Conservation (phyloP, 1,284 basidiomycete species). For the Rhodotorula mucilaginosa region DNA sequence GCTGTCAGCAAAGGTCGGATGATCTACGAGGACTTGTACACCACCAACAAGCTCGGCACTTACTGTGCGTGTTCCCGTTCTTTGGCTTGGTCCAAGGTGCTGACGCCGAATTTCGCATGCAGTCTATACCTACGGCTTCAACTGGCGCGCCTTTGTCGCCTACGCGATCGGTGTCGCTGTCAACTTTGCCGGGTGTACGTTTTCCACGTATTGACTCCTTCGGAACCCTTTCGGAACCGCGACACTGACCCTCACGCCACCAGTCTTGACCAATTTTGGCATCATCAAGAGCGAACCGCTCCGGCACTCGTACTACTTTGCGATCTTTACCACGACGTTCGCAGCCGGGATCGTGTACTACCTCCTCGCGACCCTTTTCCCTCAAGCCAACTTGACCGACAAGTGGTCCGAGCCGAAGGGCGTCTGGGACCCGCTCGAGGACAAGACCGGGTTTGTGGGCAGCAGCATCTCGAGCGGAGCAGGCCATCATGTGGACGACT, state of each 20-base stretch:
- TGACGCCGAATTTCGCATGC: not conserved
- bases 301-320: slow-evolving; percentile 34
- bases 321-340: slow-evolving; percentile 45
- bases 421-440: slow-evolving; percentile 16
- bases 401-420: slow-evolving; percentile 23
- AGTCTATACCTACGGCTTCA: slow-evolving; percentile 29
- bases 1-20: slow-evolving; percentile 16
- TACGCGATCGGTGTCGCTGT: slow-evolving; percentile 26
- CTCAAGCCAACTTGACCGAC: slow-evolving; percentile 39
- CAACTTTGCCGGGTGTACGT: slow-evolving; percentile 20
- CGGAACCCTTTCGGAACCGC: not conserved
- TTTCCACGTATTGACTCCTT: not conserved
- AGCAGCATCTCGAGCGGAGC: not conserved
- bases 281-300: slow-evolving; percentile 7
- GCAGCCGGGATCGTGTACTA: slow-evolving; percentile 44
- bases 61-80: slow-evolving; percentile 13
- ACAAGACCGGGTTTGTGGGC: not conserved
- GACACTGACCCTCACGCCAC: not conserved
- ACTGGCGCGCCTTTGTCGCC: slow-evolving; percentile 26
- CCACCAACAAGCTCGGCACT: slow-evolving; percentile 2
- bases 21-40: slow-evolving; percentile 17
- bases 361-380: slow-evolving; percentile 40
- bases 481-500: not conserved
- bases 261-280: slow-evolving; percentile 22
- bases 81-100: too few species aligned